Percentiles rank a stretch among this genome's conserved stretches.
phyloP scores from a whole-genome alignment of 768 basidiomycete genomes.

The Thelephora ganbajun region DNA sequence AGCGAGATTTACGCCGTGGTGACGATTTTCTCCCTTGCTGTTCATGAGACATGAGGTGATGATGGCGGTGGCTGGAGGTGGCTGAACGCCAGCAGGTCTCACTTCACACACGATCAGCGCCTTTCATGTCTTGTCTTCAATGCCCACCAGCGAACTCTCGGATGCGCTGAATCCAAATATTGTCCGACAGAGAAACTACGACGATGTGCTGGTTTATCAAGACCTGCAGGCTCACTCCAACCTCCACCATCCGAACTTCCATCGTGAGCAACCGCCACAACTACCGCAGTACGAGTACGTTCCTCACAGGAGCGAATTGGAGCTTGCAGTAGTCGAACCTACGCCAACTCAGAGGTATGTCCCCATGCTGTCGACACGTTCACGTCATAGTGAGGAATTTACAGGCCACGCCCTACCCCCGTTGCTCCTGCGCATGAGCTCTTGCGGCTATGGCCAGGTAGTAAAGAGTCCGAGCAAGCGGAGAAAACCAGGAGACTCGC shows the following conservation, averaged over 20 bases:
- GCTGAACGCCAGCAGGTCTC: not conserved
- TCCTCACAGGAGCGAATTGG: conserved; percentile 53
- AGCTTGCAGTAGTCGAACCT: conserved; percentile 40
- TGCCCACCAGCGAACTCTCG: conserved; percentile 63
- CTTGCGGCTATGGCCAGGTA: conserved; percentile 39
- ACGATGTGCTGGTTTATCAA: conserved; percentile 2
- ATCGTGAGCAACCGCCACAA: not conserved
- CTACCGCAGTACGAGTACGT: conserved; percentile 21
- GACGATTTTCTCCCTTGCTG: too few species aligned
- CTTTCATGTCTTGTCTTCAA: conserved; percentile 12
- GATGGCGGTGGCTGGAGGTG: not conserved
- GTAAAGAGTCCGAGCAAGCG: conserved; percentile 43
- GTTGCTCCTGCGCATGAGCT: conserved; percentile 44
- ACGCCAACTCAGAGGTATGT: conserved; percentile 11
- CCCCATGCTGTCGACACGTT: not conserved
- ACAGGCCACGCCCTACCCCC: conserved; percentile 13
- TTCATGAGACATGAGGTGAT: too few species aligned
- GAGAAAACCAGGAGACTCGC: conserved; percentile 43
- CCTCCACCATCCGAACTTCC: conserved; percentile 2
- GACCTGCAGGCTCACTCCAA: not conserved
- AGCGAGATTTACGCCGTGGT: too few species aligned
- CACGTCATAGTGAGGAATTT: not conserved
- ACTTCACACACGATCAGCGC: not conserved
- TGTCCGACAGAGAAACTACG: conserved; percentile 19
- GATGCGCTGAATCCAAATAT: conserved; percentile 66